Evolutionary conservation across 495 filamentous ascomycete genomes (phyloP).

Genomic region (Penicillium crystallinum): DNA sequence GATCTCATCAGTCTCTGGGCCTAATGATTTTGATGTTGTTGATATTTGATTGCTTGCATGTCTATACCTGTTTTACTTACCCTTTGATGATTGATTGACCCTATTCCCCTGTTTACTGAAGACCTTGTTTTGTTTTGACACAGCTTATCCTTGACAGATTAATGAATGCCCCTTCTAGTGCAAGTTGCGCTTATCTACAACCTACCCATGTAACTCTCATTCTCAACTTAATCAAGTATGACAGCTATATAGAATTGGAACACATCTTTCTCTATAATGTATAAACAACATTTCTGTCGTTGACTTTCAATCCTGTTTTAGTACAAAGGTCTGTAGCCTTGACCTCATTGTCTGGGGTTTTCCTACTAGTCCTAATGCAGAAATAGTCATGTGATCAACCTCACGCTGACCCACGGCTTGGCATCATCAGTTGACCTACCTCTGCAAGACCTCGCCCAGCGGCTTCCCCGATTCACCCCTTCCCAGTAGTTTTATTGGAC

Average conservation of each 20-base stretch:
- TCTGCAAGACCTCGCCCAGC: conserved; percentile 25
- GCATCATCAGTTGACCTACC: conserved; percentile 35
- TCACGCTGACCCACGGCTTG: conserved; percentile 37
- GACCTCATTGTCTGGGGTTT: neutral
- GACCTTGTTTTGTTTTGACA: conserved; percentile 18
- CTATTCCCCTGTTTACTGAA: conserved; percentile 29
- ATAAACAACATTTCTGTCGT: no score
- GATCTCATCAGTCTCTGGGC: conserved; percentile 7
- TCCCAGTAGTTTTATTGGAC: conserved; percentile 27
- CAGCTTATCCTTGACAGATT: conserved; percentile 1
- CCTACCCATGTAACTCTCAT: neutral
- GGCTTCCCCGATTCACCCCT: conserved; percentile 17
- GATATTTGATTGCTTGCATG: conserved; percentile 25
- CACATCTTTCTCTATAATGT: no score
- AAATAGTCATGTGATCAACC: conserved; percentile 27
- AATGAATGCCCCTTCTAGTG: neutral
- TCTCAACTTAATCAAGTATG: conserved; percentile 4
- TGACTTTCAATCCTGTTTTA: no score
- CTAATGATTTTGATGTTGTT: conserved; percentile 27
- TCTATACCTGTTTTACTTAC: conserved; percentile 24
- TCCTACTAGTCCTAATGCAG: conserved; percentile 19
- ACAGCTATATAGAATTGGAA: neutral
- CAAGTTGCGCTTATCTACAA: neutral
- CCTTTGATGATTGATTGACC: conserved; percentile 23
- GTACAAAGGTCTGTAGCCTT: neutral